phyloP scores from a whole-genome alignment of 1,139 yeast genomes.

The Neolecta irregularis region DNA sequence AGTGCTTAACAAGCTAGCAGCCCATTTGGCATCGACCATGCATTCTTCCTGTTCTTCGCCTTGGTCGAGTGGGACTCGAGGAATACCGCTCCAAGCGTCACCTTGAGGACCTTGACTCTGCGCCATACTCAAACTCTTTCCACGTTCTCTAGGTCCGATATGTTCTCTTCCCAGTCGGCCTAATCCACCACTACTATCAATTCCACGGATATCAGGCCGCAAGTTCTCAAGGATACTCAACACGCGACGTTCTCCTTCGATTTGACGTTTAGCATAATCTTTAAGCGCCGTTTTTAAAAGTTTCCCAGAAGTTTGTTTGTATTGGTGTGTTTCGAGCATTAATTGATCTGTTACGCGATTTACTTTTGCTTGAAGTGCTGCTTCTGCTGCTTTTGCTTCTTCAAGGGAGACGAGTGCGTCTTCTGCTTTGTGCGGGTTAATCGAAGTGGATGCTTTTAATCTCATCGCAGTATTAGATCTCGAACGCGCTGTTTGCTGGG shows the following conservation, averaged over 20 bases:
- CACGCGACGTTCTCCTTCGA: conserved; percentile 75
- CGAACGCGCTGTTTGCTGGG: conserved; percentile 56
- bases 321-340: conserved; percentile 53
- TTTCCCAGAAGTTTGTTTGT: conserved; percentile 39
- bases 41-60: conserved; percentile 19
- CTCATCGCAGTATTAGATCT: conserved; percentile 64
- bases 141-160: conserved; percentile 25
- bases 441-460: conserved; percentile 48
- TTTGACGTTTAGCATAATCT: conserved; percentile 49
- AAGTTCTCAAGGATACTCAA: conserved; percentile 61
- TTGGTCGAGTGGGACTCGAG: conserved; percentile 10
- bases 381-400: conserved; percentile 64
- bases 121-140: conserved; percentile 7
- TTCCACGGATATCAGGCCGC: conserved; percentile 56
- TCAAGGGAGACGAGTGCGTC: conserved; percentile 74
- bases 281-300: conserved; percentile 42
- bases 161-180: conserved; percentile 69
- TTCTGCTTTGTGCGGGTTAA: conserved; percentile 78
- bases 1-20: too few relatives aligned
- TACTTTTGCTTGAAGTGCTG: conserved; percentile 56
- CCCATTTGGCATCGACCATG: too few relatives aligned
- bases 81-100: conserved; percentile 13
- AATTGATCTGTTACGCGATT: conserved; percentile 75
- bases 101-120: conserved; percentile 13
- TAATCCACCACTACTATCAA: conserved; percentile 67